phyloP scores from a whole-genome alignment of 208 protist species.

The Baffinella frigidus region DNA sequence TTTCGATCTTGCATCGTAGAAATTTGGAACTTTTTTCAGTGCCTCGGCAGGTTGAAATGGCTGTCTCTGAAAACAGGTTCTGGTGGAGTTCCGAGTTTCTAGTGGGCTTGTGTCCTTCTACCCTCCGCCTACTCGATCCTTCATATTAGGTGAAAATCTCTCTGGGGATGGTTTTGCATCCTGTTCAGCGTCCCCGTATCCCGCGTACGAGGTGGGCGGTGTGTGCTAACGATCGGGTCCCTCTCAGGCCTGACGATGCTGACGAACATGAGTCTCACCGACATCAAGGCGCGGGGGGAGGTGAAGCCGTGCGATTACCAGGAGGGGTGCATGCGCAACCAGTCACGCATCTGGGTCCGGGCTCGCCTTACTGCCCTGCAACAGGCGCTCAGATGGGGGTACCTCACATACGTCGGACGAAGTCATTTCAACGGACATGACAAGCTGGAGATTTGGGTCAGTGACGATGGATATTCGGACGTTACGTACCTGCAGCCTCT shows the following conservation, averaged over 20 bases:
- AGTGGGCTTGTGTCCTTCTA: not conserved
- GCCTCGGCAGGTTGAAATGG: not conserved
- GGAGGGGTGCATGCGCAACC: not conserved
- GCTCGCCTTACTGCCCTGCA: not conserved
- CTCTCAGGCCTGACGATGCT: not conserved
- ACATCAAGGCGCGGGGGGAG: not conserved
- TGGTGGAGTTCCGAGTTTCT: not conserved
- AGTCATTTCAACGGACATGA: not conserved
- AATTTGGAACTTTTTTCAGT: too few species aligned
- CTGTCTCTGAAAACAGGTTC: not conserved
- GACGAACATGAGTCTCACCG: not conserved
- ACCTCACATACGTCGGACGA: not conserved
- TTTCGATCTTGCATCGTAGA: too few species aligned
- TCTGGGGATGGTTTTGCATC: too few species aligned
- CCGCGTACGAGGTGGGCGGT: too few species aligned
- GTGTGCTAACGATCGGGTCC: too few species aligned
- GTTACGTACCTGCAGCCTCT: not conserved
- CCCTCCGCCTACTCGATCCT: not conserved
- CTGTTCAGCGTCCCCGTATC: too few species aligned
- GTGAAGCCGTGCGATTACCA: not conserved
- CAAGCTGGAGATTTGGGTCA: not conserved
- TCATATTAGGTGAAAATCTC: too few species aligned
- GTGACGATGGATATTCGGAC: conserved; percentile 28
- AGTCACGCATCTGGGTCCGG: not conserved
- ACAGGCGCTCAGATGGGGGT: not conserved